These are phyloP conservation scores for Backusella macrospora DNA, from an alignment of 192 early-diverging fungal species.

Conservation along the genomic window DNA sequence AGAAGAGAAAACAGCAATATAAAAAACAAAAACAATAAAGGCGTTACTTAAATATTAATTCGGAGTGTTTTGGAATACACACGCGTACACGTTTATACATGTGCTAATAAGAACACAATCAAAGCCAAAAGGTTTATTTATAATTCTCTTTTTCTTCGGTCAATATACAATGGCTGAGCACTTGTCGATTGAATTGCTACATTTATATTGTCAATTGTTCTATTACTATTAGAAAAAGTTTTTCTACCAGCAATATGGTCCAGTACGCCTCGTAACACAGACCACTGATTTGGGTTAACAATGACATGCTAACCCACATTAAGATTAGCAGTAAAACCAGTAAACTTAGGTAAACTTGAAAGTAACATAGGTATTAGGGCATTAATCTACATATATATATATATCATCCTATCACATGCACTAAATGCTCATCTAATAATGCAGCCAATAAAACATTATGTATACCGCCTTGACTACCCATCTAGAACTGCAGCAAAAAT, in stretches of 20 bases:
- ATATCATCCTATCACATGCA: too few relatives aligned
- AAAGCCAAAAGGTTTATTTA: too few relatives aligned
- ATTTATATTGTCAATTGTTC: constrained; percentile 28
- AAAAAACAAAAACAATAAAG: too few relatives aligned
- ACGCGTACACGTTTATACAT: too few relatives aligned
- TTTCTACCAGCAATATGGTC: constrained; percentile 29
- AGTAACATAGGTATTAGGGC: not conserved
- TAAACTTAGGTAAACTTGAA: constrained; percentile 28
- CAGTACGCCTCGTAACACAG: constrained; percentile 27
- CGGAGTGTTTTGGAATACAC: too few relatives aligned
- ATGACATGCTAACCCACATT: constrained; percentile 30
- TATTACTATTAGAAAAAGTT: constrained; percentile 27
- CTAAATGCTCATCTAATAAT: constrained; percentile 1
- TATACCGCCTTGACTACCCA: constrained; percentile 76
- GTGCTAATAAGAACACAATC: too few relatives aligned
- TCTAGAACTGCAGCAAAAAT: not conserved
- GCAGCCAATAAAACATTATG: constrained; percentile 70
- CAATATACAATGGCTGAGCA: constrained; percentile 32
- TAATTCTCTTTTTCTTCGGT: constrained; percentile 1
- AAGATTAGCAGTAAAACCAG: constrained; percentile 37
- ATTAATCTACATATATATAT: too few relatives aligned
- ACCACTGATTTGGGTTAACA: constrained; percentile 29
- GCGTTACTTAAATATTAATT: too few relatives aligned
- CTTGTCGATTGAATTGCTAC: constrained; percentile 10
- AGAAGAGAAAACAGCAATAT: not conserved